phyloP scores from a whole-genome alignment of 2,329 filamentous ascomycete species.

The Alternaria ethzedia region DNA sequence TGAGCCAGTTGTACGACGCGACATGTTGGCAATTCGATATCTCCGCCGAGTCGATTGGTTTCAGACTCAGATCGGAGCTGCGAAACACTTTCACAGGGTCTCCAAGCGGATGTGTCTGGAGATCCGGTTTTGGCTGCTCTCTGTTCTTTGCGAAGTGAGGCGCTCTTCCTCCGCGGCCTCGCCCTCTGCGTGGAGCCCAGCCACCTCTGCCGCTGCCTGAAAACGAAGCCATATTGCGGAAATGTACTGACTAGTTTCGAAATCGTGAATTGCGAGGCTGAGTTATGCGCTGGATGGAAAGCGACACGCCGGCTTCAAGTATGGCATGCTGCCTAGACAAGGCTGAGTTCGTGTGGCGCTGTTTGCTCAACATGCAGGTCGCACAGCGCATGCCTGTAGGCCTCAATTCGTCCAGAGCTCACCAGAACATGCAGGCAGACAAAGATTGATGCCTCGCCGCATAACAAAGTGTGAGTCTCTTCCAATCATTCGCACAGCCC shows the following conservation, averaged over 20 bases:
- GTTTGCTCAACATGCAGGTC: conserved; percentile 25
- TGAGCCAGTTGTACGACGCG: conserved; percentile 62
- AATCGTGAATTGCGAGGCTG: not conserved
- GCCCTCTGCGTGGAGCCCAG: conserved; percentile 27
- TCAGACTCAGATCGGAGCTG: conserved; percentile 12
- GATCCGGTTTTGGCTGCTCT: conserved; percentile 26
- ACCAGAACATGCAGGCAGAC: conserved; percentile 25
- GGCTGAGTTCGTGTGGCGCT: conserved; percentile 33
- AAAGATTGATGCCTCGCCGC: conserved; percentile 17
- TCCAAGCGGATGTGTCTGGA: conserved; percentile 40
- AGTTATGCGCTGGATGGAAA: not conserved
- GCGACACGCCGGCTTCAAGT: conserved; percentile 2
- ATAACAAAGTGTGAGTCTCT: conserved; percentile 11
- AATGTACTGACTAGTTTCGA: not conserved
- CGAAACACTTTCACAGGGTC: conserved; percentile 29
- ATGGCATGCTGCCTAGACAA: conserved; percentile 28
- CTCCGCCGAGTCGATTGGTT: conserved; percentile 1
- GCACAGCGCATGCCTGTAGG: conserved; percentile 22
- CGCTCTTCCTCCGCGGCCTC: conserved; percentile 22
- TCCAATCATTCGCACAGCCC: conserved; percentile 37
- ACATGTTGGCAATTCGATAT: conserved; percentile 54
- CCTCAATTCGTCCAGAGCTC: conserved; percentile 18
- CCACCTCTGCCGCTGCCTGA: conserved; percentile 22
- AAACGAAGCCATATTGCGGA: conserved; percentile 5
- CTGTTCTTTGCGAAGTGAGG: conserved; percentile 13